Percentiles rank a stretch among this genome's conserved stretches.
These are phyloP conservation scores for Pisolithus tinctorius DNA, from an alignment of 768 basidiomycete species.

Conservation along the genomic window DNA sequence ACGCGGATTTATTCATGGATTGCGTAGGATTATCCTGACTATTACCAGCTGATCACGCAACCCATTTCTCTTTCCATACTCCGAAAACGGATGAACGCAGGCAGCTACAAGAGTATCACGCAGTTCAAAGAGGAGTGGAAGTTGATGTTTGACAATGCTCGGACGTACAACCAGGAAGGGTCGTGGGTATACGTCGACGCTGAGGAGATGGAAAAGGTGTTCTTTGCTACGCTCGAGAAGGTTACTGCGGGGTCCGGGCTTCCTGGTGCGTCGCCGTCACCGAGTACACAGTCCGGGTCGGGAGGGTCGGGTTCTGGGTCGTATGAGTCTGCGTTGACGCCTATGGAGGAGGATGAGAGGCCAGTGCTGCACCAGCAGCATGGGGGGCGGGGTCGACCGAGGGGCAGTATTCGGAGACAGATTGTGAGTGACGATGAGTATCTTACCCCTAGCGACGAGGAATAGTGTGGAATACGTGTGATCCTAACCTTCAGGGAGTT, in stretches of 20 bases:
- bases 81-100: constrained; percentile 63
- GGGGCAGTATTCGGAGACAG: constrained; percentile 61
- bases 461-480: constrained; percentile 24
- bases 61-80: constrained; percentile 88
- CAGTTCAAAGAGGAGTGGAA: constrained; percentile 75
- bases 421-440: constrained; percentile 67
- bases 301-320: constrained; percentile 26
- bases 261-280: constrained; percentile 57
- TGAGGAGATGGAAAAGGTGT: constrained; percentile 89
- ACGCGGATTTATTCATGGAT: constrained; percentile 1
- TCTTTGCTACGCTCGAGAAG: constrained; percentile 63
- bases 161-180: constrained; percentile 90
- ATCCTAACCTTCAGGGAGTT: not conserved
- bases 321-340: constrained; percentile 64
- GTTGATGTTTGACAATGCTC: constrained; percentile 91
- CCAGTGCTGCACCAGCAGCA: constrained; percentile 25
- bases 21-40: constrained; percentile 79
- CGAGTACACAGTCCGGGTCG: constrained; percentile 25
- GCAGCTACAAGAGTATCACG: constrained; percentile 67
- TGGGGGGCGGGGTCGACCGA: constrained; percentile 37
- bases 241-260: constrained; percentile 61
- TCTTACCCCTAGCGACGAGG: constrained; percentile 72
- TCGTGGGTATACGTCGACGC: constrained; percentile 95
- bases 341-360: constrained; percentile 77
- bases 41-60: constrained; percentile 79